Evolutionary conservation across 1,284 basidiomycete genomes (phyloP).

Genomic region (Heterobasidion occidentale): DNA sequence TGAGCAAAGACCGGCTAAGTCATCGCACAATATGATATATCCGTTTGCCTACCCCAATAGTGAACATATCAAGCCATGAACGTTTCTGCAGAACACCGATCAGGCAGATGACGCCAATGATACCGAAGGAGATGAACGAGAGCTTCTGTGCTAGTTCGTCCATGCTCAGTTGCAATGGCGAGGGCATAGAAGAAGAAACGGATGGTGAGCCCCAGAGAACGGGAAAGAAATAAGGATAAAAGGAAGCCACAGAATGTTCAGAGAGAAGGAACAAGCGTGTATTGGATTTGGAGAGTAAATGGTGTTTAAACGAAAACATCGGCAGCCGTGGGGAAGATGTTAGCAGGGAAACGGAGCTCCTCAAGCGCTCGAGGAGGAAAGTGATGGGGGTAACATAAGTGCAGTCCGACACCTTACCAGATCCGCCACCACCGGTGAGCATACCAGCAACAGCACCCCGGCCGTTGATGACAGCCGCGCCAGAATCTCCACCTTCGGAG

Average conservation of each 20-base stretch:
- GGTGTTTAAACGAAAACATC: too few species aligned
- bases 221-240: too few species aligned
- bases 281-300: too few species aligned
- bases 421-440: slow-evolving; percentile 17
- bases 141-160: slow-evolving; percentile 94
- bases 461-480: slow-evolving; percentile 16
- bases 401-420: slow-evolving; percentile 13
- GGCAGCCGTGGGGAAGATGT: slow-evolving; percentile 9
- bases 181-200: too few species aligned
- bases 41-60: slow-evolving; percentile 72
- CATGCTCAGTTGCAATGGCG: slow-evolving; percentile 93
- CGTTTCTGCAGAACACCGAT: slow-evolving; percentile 84
- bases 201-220: too few species aligned
- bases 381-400: slow-evolving; percentile 17
- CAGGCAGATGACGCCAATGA: slow-evolving; percentile 91
- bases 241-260: too few species aligned
- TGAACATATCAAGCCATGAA: slow-evolving; percentile 98
- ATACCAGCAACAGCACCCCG: slow-evolving; percentile 15
- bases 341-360: slow-evolving; percentile 9
- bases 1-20: slow-evolving; percentile 11
- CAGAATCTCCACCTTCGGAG: slow-evolving; percentile 19
- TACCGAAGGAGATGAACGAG: slow-evolving; percentile 82
- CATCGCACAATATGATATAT: not conserved
- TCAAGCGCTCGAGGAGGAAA: slow-evolving; percentile 16
- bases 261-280: too few species aligned